Evolutionary conservation across 148 eudicot species (phyloP).

Genomic region (Chenopodium formosanum): DNA sequence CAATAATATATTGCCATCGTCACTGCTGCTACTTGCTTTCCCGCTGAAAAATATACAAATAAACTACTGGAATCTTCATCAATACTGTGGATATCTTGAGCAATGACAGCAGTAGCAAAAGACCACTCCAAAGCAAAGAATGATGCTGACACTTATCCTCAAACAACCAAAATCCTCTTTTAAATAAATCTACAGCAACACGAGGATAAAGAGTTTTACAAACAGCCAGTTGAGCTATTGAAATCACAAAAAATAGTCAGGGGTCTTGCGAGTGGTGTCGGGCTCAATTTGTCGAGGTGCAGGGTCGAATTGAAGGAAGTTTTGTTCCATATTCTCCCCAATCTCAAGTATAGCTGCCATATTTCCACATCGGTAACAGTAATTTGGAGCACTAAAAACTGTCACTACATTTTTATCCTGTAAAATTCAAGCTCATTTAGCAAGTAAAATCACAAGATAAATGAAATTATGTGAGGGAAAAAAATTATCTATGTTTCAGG

Average conservation of each 20-base stretch:
- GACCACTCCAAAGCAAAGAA: conserved; percentile 51
- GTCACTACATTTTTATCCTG: conserved; percentile 90
- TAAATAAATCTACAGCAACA: conserved; percentile 43
- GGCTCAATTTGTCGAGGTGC: conserved; percentile 91
- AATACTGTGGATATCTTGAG: conserved; percentile 8
- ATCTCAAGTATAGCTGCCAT: conserved; percentile 93
- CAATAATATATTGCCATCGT: conserved; percentile 18
- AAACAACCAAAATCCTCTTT: conserved; percentile 37
- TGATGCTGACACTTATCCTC: conserved; percentile 37
- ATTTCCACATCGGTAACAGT: conserved; percentile 88
- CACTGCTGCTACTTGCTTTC: conserved; percentile 28
- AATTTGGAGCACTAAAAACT: conserved; percentile 88
- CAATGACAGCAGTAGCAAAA: conserved; percentile 27
- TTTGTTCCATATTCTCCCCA: conserved; percentile 91
- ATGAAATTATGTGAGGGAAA: not conserved
- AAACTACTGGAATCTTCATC: conserved; percentile 21
- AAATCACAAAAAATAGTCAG: conserved; percentile 86
- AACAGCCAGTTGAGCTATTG: conserved; percentile 15
- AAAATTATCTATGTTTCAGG: not conserved
- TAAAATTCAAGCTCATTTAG: conserved; percentile 10
- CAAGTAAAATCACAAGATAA: not conserved
- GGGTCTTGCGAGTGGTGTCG: conserved; percentile 84
- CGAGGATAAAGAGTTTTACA: conserved; percentile 31
- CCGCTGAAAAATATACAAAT: conserved; percentile 32
- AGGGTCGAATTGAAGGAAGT: conserved; percentile 91